Base-by-base conservation (phyloP, 495 filamentous ascomycete genomes). In the Trichoderma parareesei region DNA sequence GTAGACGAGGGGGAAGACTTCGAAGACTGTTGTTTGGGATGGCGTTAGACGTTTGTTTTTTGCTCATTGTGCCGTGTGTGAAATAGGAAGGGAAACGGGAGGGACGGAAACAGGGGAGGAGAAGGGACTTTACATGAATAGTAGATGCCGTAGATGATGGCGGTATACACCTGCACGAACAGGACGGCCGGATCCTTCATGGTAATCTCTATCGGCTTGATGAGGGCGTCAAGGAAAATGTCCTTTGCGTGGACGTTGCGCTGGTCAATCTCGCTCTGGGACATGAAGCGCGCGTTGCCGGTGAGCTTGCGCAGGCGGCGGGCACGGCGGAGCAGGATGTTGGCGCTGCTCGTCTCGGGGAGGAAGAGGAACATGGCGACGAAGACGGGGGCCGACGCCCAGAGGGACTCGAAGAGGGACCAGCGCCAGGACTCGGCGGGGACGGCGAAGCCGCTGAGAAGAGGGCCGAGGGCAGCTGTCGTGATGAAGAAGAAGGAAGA, bases 1-100 rank as follows among this genome's bases (percentile, higher is more conserved):
- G 75, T 88, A 90, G 61, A 90, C 86, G n/a, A 90, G 74, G 3
- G 87, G 87, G 77, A 90, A 90, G 67, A 83, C 85, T 70, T 90
- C 87, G 78, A 89, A 89, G 80, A 88, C 60, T 61, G 38, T n/a
- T 61, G 38, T n/a, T 40, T 27, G 42, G 9, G 11, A 37, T 8
- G 27, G 27, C 27, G 27, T 27, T 27, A 27, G 27, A 27, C 27
- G 27, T 18, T 7, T 38, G n/a, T 20, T 27, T 27, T 27, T 27
- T 27, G 27, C 27, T 27, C 27, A 27, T 27, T 27, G 27, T 27
- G 27, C 2, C 2, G 27, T 27, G 27, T 27, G 27, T 27, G 27
- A 27, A 27, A 27, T 27, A 27, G 27, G 27, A 27, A 27, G 27
- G 27, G 27, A n/a, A n/a, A n/a, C n/a, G n/a, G n/a, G n/a, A n/a